Percentiles rank a stretch among this genome's conserved stretches.
These are phyloP conservation scores for Dysphania ambrosioides DNA, from an alignment of 148 eudicot species.

Conservation along the genomic window DNA sequence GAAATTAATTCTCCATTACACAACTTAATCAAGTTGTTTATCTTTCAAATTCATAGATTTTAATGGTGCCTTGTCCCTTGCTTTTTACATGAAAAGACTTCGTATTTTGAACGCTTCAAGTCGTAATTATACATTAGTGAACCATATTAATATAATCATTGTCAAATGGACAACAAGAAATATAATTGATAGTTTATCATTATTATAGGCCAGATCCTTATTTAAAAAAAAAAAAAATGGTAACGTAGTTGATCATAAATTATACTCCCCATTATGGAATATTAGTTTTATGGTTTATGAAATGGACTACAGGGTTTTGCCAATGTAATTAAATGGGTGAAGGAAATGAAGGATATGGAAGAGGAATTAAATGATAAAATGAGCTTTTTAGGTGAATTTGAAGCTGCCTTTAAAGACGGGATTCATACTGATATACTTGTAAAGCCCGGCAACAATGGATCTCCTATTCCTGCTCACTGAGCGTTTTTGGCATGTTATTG, in stretches of 20 bases:
- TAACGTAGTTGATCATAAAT: background rate
- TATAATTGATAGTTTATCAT: too few species aligned
- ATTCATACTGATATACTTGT: conserved; percentile 75
- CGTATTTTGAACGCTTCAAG: too few species aligned
- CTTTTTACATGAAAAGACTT: too few species aligned
- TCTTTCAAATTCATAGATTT: background rate
- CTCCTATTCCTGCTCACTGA: conserved; percentile 73
- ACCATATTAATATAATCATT: too few species aligned
- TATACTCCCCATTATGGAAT: too few species aligned
- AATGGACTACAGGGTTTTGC: conserved; percentile 54
- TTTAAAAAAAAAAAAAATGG: too few species aligned
- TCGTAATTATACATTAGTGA: too few species aligned
- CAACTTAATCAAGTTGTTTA: conserved; percentile 2
- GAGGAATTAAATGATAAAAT: conserved; percentile 62
- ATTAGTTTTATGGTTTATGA: background rate
- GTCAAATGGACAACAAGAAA: background rate
- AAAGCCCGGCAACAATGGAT: conserved; percentile 65
- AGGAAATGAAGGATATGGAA: conserved; percentile 76
- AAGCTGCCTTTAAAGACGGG: conserved; percentile 53
- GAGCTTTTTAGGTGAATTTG: conserved; percentile 50
- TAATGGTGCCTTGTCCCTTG: too few species aligned
- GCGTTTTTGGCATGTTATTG: conserved; percentile 54
- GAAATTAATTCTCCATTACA: background rate
- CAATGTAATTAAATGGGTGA: conserved; percentile 71
- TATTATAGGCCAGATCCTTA: too few species aligned